These are phyloP conservation scores for Calocybe indica DNA, from an alignment of 768 basidiomycete species.

Conservation along the genomic window DNA sequence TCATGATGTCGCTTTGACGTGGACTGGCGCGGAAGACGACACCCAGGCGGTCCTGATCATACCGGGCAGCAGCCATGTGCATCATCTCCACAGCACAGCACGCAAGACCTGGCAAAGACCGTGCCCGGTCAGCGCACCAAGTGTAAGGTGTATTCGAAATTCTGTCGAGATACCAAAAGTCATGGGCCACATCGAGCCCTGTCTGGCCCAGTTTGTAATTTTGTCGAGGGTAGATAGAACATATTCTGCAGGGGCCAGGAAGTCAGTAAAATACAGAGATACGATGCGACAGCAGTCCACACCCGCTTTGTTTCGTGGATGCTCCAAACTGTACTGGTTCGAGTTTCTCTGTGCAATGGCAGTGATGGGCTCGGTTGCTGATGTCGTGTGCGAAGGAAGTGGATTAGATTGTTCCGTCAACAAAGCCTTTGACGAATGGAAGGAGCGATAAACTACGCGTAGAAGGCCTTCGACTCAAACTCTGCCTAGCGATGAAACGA, in stretches of 20 bases:
- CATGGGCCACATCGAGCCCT: slow-evolving; percentile 99
- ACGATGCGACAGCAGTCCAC: slow-evolving; percentile 11
- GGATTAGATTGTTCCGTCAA: slow-evolving; percentile 31
- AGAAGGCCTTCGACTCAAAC: background rate
- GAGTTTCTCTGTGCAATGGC: slow-evolving; percentile 71
- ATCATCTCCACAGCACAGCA: slow-evolving; percentile 99
- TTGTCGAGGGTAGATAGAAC: slow-evolving; percentile 95
- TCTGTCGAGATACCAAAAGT: slow-evolving; percentile 61
- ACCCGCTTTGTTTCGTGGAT: slow-evolving; percentile 89
- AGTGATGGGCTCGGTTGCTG: slow-evolving; percentile 57
- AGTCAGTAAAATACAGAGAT: background rate
- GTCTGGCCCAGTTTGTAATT: slow-evolving; percentile 94
- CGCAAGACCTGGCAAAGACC: slow-evolving; percentile 63
- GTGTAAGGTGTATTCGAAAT: slow-evolving; percentile 1
- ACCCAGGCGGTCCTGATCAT: slow-evolving; percentile 96
- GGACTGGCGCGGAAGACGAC: slow-evolving; percentile 99
- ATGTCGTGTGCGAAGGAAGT: slow-evolving; percentile 32
- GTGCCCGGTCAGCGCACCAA: slow-evolving; percentile 1
- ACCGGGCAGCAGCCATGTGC: slow-evolving; percentile 99
- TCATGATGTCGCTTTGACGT: slow-evolving; percentile 97
- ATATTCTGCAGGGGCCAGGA: slow-evolving; percentile 63
- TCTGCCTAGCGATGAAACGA: slow-evolving; percentile 1
- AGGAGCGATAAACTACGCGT: slow-evolving; percentile 39
- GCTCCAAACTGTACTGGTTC: slow-evolving; percentile 82
- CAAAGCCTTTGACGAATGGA: slow-evolving; percentile 48